Conservation (phyloP, 2,329 filamentous ascomycete genomes). For the Aspergillus bombycis region DNA sequence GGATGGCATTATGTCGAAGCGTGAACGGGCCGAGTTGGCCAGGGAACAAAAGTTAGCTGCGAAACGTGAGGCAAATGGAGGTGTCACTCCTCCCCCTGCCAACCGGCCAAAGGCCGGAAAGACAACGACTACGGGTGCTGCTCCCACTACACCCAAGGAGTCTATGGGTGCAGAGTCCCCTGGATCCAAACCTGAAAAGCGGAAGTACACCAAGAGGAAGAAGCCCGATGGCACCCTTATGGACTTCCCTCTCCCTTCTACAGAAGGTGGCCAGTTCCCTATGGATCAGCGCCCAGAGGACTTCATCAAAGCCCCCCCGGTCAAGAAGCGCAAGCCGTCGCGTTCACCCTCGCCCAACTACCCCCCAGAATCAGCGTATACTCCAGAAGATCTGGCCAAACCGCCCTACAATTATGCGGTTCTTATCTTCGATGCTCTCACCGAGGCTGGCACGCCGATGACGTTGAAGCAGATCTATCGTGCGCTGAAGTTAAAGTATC, state of each 20-base stretch:
- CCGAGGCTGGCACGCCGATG: conserved; percentile 60
- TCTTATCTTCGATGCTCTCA: conserved; percentile 65
- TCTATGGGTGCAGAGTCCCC: conserved; percentile 39
- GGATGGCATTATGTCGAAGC: conserved; percentile 69
- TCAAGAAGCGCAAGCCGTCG: conserved; percentile 57
- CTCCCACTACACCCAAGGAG: conserved; percentile 29
- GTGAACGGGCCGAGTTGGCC: conserved; percentile 59
- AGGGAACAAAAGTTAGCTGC: conserved; percentile 56
- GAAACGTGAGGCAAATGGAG: conserved; percentile 51
- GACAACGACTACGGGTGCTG: conserved; percentile 24
- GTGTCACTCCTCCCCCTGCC: conserved; percentile 45
- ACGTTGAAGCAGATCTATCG: conserved; percentile 69
- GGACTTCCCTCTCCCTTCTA: conserved; percentile 47
- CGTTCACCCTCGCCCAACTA: conserved; percentile 66
- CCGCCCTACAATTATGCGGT: conserved; percentile 66
- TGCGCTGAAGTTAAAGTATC: conserved; percentile 64
- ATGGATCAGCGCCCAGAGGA: conserved; percentile 44
- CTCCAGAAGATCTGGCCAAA: conserved; percentile 64
- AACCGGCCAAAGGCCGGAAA: conserved; percentile 35
- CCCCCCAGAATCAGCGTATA: conserved; percentile 60
- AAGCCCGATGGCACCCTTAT: conserved; percentile 44
- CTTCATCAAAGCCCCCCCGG: conserved; percentile 47
- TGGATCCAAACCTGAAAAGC: conserved; percentile 48
- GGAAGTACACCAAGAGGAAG: conserved; percentile 54
- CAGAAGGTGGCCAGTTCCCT: conserved; percentile 42